A percentile compares a stretch with the other conserved stretches of the same genome.
Conservation (phyloP, 2,329 filamentous ascomycete genomes). For the Fonsecaea multimorphosa region DNA sequence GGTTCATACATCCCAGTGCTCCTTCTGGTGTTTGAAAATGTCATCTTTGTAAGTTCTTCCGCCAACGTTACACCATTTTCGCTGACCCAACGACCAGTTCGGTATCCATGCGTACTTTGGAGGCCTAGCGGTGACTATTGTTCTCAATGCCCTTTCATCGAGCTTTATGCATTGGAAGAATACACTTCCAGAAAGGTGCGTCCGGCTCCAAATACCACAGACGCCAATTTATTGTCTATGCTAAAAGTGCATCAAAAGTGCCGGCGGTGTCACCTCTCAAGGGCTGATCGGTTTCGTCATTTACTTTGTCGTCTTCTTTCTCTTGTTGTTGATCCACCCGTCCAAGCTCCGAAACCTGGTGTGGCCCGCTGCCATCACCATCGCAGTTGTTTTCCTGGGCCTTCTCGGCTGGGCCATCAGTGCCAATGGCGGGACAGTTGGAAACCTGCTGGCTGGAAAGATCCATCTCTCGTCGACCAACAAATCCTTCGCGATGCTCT, state of each 20-base stretch:
- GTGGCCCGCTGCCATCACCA: constrained; percentile 13
- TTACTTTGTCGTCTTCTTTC: constrained; percentile 14
- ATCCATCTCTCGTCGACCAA: constrained; percentile 12
- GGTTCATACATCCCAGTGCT: constrained; percentile 17
- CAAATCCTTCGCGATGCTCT: constrained; percentile 12
- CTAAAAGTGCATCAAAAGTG: constrained; percentile 1
- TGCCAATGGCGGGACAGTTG: constrained; percentile 13
- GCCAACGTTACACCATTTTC: not conserved
- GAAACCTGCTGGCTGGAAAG: constrained; percentile 6
- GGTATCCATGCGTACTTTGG: constrained; percentile 17
- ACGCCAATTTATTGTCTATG: not conserved
- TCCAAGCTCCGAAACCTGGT: constrained; percentile 7
- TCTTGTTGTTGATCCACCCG: constrained; percentile 14
- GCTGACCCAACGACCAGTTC: constrained; percentile 12
- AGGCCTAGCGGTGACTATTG: constrained; percentile 3
- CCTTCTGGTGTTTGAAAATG: constrained; percentile 15
- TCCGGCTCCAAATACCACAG: not conserved
- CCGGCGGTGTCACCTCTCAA: constrained; percentile 12
- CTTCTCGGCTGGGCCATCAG: constrained; percentile 18
- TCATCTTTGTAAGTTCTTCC: constrained; percentile 17
- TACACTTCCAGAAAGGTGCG: constrained; percentile 22
- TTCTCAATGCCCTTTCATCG: constrained; percentile 9
- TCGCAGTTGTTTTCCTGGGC: constrained; percentile 10
- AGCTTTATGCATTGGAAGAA: constrained; percentile 8
- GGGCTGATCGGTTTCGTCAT: constrained; percentile 17